A percentile compares a stretch with the other conserved stretches of the same genome.
Conservation (phyloP, 1,284 basidiomycete species). For the Cutaneotrichosporon sp. region DNA sequence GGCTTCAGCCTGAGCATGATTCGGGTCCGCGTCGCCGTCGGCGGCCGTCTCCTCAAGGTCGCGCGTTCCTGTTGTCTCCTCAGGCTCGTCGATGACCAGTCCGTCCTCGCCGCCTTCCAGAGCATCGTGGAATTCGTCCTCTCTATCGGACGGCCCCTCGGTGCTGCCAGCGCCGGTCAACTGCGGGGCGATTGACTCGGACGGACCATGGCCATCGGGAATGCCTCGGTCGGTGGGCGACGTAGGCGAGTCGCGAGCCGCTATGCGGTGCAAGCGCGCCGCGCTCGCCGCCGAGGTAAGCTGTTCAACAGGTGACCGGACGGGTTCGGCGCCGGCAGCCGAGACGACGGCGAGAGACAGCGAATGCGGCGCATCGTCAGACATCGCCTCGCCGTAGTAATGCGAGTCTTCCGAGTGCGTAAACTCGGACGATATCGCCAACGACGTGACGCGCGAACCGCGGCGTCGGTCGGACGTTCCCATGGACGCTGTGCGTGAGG, state of each 20-base stretch:
- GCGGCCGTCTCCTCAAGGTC: neutral
- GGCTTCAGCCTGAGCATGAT: neutral
- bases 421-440: neutral
- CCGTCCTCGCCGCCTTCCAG: neutral
- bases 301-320: conserved; percentile 7
- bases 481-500: neutral
- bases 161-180: neutral
- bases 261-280: conserved; percentile 1
- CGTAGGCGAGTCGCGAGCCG: neutral
- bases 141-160: neutral
- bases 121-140: conserved; percentile 5
- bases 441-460: conserved; percentile 1
- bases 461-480: neutral
- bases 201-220: neutral
- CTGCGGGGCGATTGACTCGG: too few species aligned
- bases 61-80: neutral
- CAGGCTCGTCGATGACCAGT: neutral
- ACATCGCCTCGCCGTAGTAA: neutral
- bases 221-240: neutral
- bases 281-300: conserved; percentile 8
- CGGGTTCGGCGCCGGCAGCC: neutral
- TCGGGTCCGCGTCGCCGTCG: neutral
- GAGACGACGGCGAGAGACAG: conserved; percentile 2
- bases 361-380: conserved; percentile 2
- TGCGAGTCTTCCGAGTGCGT: conserved; percentile 4